phyloP scores from a whole-genome alignment of 1,284 basidiomycete species.

The Naganishia cerealis region DNA sequence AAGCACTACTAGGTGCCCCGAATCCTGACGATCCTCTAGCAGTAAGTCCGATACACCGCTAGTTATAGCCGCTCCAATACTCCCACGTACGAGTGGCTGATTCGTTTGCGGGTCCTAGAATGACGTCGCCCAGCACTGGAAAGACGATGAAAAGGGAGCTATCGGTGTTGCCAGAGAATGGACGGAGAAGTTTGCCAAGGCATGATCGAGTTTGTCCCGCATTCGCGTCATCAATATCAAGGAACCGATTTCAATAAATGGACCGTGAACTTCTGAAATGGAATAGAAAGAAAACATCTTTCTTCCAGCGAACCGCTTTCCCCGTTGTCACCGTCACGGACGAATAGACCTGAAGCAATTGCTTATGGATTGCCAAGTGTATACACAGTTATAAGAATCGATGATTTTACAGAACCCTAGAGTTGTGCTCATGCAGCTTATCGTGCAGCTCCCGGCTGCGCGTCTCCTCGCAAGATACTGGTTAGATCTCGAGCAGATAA shows the following conservation, averaged over 20 bases:
- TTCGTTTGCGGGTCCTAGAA: conserved; percentile 42
- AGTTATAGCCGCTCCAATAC: no score
- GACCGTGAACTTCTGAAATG: no score
- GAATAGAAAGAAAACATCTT: not conserved
- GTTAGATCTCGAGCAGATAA: not conserved
- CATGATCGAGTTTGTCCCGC: conserved; percentile 4
- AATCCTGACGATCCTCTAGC: conserved; percentile 99
- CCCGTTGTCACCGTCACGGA: not conserved
- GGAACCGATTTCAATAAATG: not conserved
- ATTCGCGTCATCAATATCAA: not conserved
- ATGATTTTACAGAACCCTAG: not conserved
- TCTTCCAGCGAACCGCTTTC: not conserved
- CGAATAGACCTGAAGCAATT: not conserved
- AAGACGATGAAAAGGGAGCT: conserved; percentile 91
- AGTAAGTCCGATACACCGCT: conserved; percentile 35
- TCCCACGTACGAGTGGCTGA: not conserved
- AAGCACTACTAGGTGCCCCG: conserved; percentile 89
- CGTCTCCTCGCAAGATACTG: not conserved
- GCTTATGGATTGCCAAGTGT: not conserved
- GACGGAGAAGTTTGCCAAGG: conserved; percentile 76
- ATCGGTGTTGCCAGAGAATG: conserved; percentile 86
- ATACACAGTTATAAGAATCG: not conserved
- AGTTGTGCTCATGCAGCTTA: not conserved
- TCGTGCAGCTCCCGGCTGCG: not conserved
- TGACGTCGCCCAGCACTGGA: conserved; percentile 93